Percentiles rank a stretch among this genome's conserved stretches.
phyloP scores from a whole-genome alignment of 768 basidiomycete species.

The Trametopsis cervina region DNA sequence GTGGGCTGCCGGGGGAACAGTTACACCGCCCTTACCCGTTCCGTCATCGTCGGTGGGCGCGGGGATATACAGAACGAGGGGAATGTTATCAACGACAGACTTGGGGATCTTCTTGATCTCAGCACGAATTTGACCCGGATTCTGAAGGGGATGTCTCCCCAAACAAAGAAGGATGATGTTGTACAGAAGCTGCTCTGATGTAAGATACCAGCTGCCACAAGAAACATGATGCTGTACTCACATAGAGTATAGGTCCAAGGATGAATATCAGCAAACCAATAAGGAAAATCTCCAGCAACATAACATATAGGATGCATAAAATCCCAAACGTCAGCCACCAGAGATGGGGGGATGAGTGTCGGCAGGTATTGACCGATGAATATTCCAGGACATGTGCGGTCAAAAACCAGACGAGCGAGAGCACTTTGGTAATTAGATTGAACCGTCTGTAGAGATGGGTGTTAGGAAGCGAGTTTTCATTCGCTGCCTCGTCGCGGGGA shows the following conservation, averaged over 20 bases:
- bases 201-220: background rate
- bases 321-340: slow-evolving; percentile 87
- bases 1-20: slow-evolving; percentile 44
- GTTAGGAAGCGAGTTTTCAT: slow-evolving; percentile 2
- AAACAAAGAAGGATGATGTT: slow-evolving; percentile 74
- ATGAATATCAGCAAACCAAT: slow-evolving; percentile 75
- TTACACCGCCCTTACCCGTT: slow-evolving; percentile 23
- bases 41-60: slow-evolving; percentile 51
- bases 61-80: slow-evolving; percentile 81
- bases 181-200: slow-evolving; percentile 51
- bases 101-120: slow-evolving; percentile 72
- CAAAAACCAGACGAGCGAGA: slow-evolving; percentile 79
- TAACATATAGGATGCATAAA: slow-evolving; percentile 72
- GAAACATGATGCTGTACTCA: slow-evolving; percentile 31
- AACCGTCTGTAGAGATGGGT: slow-evolving; percentile 21
- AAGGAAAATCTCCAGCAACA: slow-evolving; percentile 63
- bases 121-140: slow-evolving; percentile 65
- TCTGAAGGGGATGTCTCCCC: slow-evolving; percentile 74
- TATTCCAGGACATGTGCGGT: slow-evolving; percentile 77
- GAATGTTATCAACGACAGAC: slow-evolving; percentile 69
- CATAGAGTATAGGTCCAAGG: slow-evolving; percentile 72
- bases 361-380: slow-evolving; percentile 68
- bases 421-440: slow-evolving; percentile 56
- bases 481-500: background rate
- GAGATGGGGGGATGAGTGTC: slow-evolving; percentile 66